A percentile compares a stretch with the other conserved stretches of the same genome.
Evolutionary conservation across 2,329 filamentous ascomycete species (phyloP).

Genomic region (Colletotrichum neosansevieriae): DNA sequence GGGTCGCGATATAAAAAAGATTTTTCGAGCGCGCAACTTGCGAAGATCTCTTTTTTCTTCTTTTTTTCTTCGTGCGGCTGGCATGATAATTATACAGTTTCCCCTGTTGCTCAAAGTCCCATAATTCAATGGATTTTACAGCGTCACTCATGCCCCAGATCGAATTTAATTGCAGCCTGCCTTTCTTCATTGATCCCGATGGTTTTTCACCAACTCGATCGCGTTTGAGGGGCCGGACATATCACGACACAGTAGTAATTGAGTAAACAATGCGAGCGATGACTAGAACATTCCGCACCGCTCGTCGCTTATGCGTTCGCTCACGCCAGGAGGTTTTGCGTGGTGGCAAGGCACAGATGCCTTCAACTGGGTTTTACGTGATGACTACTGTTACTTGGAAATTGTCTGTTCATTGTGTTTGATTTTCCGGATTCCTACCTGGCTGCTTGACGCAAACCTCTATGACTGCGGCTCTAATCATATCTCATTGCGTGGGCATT

Average conservation of each 20-base stretch:
- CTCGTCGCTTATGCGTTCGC: too few relatives aligned
- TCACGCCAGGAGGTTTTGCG: too few relatives aligned
- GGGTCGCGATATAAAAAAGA: conserved; percentile 38
- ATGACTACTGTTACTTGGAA: too few relatives aligned
- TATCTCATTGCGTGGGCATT: conserved; percentile 32
- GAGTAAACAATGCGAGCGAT: background rate
- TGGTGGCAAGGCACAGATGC: too few relatives aligned
- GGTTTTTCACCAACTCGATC: conserved; percentile 18
- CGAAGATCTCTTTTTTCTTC: conserved; percentile 53
- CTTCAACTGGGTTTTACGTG: too few relatives aligned
- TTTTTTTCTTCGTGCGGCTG: conserved; percentile 83
- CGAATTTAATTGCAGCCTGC: conserved; percentile 81
- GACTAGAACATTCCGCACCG: too few relatives aligned
- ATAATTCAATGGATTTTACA: conserved; percentile 65
- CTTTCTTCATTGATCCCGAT: conserved; percentile 49
- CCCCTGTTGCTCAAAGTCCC: conserved; percentile 84
- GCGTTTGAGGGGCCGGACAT: conserved; percentile 59
- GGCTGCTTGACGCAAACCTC: conserved; percentile 1
- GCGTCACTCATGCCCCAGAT: conserved; percentile 87
- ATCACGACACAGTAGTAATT: conserved; percentile 26
- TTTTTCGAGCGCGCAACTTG: background rate
- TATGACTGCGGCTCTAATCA: conserved; percentile 38
- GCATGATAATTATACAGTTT: conserved; percentile 68
- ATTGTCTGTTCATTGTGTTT: background rate
- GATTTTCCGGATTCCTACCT: conserved; percentile 12